Conservation (phyloP, 768 basidiomycete genomes). For the Gloeopeniophorella convolvens region DNA sequence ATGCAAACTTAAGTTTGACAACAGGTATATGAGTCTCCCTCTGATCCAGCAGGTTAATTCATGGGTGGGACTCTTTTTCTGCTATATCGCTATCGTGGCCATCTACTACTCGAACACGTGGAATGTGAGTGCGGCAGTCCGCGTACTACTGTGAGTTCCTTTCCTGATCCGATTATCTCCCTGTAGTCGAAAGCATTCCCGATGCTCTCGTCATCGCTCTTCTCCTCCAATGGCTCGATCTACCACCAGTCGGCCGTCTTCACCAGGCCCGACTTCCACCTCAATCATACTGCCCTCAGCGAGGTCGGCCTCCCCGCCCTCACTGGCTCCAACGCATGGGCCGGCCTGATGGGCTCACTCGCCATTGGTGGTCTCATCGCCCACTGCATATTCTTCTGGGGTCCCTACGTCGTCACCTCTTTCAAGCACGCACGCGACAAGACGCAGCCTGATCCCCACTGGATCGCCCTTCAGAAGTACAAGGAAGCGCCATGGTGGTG, state of each 20-base stretch:
- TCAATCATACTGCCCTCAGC: constrained; percentile 47
- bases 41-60: constrained; percentile 55
- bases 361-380: constrained; percentile 52
- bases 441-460: constrained; percentile 51
- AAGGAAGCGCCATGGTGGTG: constrained; percentile 57
- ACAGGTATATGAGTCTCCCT: constrained; percentile 43
- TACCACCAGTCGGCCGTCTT: constrained; percentile 53
- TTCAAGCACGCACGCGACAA: constrained; percentile 42
- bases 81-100: constrained; percentile 45
- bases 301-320: constrained; percentile 36
- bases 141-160: constrained; percentile 19
- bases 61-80: constrained; percentile 47
- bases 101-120: constrained; percentile 62
- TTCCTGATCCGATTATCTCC: too few species aligned
- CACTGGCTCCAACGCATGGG: constrained; percentile 47
- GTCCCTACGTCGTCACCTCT: constrained; percentile 41
- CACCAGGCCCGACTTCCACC: constrained; percentile 37
- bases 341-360: constrained; percentile 39
- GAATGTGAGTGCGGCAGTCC: constrained; percentile 36
- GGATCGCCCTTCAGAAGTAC: constrained; percentile 54
- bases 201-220: constrained; percentile 55
- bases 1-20: background rate
- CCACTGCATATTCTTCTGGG: constrained; percentile 53
- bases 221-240: constrained; percentile 45
- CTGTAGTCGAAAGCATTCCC: constrained; percentile 45